Base-by-base conservation (phyloP, 495 filamentous ascomycete genomes). In the Penicillium herquei region DNA sequence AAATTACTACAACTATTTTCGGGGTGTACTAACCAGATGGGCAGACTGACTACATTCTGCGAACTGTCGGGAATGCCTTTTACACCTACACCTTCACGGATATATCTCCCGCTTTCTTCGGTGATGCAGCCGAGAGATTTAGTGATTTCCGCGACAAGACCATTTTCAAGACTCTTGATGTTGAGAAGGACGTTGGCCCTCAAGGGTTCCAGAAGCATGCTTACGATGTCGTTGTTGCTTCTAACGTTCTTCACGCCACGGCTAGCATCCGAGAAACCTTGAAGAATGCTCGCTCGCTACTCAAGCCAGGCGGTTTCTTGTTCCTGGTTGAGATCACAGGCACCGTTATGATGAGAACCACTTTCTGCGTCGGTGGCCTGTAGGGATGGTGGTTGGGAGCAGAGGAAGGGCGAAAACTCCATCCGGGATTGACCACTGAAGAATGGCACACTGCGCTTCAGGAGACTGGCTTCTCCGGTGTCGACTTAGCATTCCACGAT, bases 401-500 rank as follows among this genome's bases (percentile, higher is more conserved):
- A 6, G 55, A 62, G 0, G 49, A 57, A n/a, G 61, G 52, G 4
- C 65, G 61, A 0, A 39, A 13, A 30, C 52, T 39, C 7, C 51
- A 37, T 2, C 62, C 66, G 7, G 45, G 39, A 5, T 12, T 63
- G 13, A 51, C 39, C 7, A n/a, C 47, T 0, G 49, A 32, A 0
- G 18, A 60, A 21, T 84, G 79, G 81, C 47, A 81, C 45, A 6
- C 5, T 0, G 13, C 70, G 0, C 59, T 83, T 0, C 61, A 57
- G 5, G 54, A 69, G 9, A 48, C 63, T 0, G 77, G 79, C 2
- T 84, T 82, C 40, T 69, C 70, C 0, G 78, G 79, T 6, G 56
- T 78, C 40, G 79, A 84, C 18, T 26, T 26, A 4, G 21, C 21
- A 26, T 26, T 26, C 21, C 21, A 26, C 21, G 21, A 26, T 26